Evolutionary conservation across 306 rosid genomes (phyloP).

Genomic region (Prunus padus): DNA sequence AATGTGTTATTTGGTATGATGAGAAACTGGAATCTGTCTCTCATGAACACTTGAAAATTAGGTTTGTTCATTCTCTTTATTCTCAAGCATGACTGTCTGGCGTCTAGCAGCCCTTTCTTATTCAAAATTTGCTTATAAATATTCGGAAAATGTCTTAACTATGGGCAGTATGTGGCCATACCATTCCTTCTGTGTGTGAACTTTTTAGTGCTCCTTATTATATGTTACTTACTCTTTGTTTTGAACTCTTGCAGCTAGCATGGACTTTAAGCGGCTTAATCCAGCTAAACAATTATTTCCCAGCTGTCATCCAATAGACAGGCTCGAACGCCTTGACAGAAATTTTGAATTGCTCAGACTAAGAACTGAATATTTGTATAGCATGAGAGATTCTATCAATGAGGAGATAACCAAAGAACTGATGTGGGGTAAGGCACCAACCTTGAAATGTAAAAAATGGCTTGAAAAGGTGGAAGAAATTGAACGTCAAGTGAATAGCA

Average conservation of each 20-base stretch:
- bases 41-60: no score
- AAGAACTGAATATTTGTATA: not conserved
- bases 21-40: no score
- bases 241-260: no score
- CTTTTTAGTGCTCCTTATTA: no score
- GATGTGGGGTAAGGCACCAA: not conserved
- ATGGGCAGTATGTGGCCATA: no score
- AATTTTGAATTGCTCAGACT: not conserved
- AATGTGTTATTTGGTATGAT: no score
- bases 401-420: not conserved
- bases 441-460: not conserved
- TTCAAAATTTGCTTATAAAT: no score
- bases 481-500: not conserved
- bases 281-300: not conserved
- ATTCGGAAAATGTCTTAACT: no score
- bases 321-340: not conserved
- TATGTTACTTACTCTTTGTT: not conserved
- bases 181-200: no score
- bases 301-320: not conserved
- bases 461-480: not conserved
- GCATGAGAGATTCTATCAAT: not conserved
- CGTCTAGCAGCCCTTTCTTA: no score
- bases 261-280: not conserved
- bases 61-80: no score
- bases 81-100: no score